phyloP scores from a whole-genome alignment of 345 rosid species.

The Eucalyptus sp. region DNA sequence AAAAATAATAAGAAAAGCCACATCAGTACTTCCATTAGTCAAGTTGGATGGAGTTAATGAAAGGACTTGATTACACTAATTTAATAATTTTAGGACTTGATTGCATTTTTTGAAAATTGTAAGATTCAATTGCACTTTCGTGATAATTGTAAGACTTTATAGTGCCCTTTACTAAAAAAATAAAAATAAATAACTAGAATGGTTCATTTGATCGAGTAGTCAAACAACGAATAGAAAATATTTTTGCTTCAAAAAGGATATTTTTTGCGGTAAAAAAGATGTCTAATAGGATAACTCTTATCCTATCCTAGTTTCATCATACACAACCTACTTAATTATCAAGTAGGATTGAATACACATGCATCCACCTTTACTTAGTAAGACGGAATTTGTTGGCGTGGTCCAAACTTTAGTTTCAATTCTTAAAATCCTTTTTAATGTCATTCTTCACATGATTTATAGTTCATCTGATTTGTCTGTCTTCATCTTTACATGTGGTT shows the following conservation, averaged over 20 bases:
- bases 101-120: rapidly evolving
- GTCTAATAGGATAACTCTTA: neutral
- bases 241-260: neutral
- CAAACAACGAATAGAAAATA: neutral
- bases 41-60: neutral
- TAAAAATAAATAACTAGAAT: neutral
- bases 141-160: neutral
- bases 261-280: neutral
- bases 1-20: neutral
- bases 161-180: neutral
- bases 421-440: neutral
- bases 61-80: neutral
- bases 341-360: neutral
- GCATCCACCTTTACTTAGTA: neutral
- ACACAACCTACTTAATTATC: neutral
- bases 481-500: neutral
- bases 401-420: neutral
- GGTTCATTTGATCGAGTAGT: neutral
- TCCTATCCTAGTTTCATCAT: neutral
- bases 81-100: rapidly evolving
- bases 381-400: neutral
- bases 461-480: neutral
- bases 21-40: rapidly evolving
- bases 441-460: neutral
- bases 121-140: neutral